Conservation (phyloP, 352 stramenopile species). For the Phytophthora ohioensis region DNA sequence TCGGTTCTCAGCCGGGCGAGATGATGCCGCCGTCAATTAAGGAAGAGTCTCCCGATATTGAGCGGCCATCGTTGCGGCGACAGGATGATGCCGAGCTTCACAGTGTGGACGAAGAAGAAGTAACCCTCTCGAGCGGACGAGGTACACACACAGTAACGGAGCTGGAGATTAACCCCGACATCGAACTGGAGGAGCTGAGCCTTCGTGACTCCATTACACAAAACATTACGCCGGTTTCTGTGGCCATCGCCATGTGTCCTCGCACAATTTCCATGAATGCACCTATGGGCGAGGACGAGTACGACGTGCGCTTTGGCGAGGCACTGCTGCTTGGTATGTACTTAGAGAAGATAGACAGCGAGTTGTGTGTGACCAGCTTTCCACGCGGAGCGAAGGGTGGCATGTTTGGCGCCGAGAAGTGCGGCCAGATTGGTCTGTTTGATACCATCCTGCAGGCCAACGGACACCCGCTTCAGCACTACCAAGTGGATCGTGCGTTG, state of each 20-base stretch:
- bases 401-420: conserved; percentile 81
- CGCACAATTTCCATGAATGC: conserved; percentile 82
- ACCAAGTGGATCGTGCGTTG: conserved; percentile 80
- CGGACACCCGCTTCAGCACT: conserved; percentile 83
- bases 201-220: conserved; percentile 62
- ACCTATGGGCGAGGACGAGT: conserved; percentile 58
- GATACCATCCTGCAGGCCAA: conserved; percentile 83
- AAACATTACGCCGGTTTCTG: conserved; percentile 81
- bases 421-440: conserved; percentile 75
- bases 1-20: conserved; percentile 62
- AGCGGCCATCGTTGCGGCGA: conserved; percentile 44
- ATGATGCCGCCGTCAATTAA: conserved; percentile 62
- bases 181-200: conserved; percentile 62
- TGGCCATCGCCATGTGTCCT: conserved; percentile 82
- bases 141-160: conserved; percentile 43
- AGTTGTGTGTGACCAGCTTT: conserved; percentile 85
- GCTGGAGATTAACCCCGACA: conserved; percentile 58
- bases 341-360: conserved; percentile 76
- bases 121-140: conserved; percentile 20
- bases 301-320: conserved; percentile 83
- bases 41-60: conserved; percentile 57
- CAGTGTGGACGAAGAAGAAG: conserved; percentile 48
- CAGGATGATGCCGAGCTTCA: conserved; percentile 40
- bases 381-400: conserved; percentile 68
- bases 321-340: conserved; percentile 82